Evolutionary conservation across 164 flowering plant species (phyloP).

Genomic region (Pachysandra terminalis): DNA sequence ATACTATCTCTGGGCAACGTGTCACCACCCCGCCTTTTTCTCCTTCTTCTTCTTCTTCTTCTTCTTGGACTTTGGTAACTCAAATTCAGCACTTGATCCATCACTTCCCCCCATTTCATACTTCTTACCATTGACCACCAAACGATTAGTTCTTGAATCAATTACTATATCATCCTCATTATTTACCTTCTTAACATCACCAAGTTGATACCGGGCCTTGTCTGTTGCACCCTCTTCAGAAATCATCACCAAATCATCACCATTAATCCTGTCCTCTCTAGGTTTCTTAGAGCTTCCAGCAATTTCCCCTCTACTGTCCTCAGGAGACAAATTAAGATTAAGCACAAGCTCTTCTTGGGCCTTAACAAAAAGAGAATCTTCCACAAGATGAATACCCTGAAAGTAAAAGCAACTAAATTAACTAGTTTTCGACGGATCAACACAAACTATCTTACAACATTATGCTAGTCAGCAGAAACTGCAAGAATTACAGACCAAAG

Average conservation of each 20-base stretch:
- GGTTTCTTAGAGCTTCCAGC: background rate
- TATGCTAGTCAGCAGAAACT: too few relatives aligned
- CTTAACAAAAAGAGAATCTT: slow-evolving; percentile 5
- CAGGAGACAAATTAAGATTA: background rate
- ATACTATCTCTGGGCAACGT: background rate
- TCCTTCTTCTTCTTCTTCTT: too few relatives aligned
- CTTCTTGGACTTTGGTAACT: slow-evolving; percentile 2
- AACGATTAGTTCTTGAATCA: slow-evolving; percentile 8
- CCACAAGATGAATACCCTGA: too few relatives aligned
- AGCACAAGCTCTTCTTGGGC: slow-evolving; percentile 4
- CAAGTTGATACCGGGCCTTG: too few relatives aligned
- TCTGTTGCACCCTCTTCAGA: background rate
- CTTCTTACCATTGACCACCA: background rate
- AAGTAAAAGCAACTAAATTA: slow-evolving; percentile 7
- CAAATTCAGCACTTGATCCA: slow-evolving; percentile 2
- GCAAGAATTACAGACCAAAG: too few relatives aligned
- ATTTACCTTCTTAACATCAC: slow-evolving; percentile 1
- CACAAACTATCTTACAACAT: too few relatives aligned
- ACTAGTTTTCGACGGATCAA: too few relatives aligned
- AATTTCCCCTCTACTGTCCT: background rate
- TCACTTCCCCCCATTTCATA: background rate
- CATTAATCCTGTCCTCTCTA: slow-evolving; percentile 8
- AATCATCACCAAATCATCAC: slow-evolving; percentile 7
- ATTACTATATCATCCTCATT: slow-evolving; percentile 8
- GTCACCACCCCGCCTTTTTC: slow-evolving; percentile 4